A percentile compares a stretch with the other conserved stretches of the same genome.
Conservation (phyloP, 495 filamentous ascomycete genomes). For the Cetradonia linearis region DNA sequence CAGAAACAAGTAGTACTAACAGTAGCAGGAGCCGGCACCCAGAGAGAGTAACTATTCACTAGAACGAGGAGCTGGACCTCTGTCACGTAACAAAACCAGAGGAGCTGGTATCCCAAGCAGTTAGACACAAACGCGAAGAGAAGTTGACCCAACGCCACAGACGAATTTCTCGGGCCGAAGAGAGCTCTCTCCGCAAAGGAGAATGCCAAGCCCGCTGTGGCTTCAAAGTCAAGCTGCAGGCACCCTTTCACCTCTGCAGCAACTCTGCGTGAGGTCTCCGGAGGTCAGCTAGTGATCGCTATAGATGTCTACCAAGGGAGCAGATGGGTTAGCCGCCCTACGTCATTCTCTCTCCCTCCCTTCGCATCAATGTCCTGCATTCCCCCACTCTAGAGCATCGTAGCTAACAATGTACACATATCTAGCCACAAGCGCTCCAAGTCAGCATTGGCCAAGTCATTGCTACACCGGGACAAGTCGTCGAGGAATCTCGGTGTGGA, state of each 20-base stretch:
- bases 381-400: neutral
- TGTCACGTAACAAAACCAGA: neutral
- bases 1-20: neutral
- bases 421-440: constrained; percentile 46
- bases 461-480: constrained; percentile 43
- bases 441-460: constrained; percentile 41
- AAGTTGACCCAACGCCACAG: neutral
- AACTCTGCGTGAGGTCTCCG: neutral
- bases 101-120: neutral
- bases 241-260: neutral
- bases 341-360: neutral
- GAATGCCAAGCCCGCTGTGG: neutral
- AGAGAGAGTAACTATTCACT: neutral
- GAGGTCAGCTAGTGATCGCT: neutral
- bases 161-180: neutral
- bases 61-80: neutral
- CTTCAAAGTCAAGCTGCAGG: neutral
- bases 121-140: neutral
- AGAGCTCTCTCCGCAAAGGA: neutral
- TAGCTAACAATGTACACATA: neutral
- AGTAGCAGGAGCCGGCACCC: neutral
- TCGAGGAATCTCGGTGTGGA: constrained; percentile 31
- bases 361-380: neutral
- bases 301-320: constrained; percentile 16
- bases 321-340: constrained; percentile 14